Evolutionary conservation across 495 filamentous ascomycete genomes (phyloP).

Genomic region (Podospora fimiseda): DNA sequence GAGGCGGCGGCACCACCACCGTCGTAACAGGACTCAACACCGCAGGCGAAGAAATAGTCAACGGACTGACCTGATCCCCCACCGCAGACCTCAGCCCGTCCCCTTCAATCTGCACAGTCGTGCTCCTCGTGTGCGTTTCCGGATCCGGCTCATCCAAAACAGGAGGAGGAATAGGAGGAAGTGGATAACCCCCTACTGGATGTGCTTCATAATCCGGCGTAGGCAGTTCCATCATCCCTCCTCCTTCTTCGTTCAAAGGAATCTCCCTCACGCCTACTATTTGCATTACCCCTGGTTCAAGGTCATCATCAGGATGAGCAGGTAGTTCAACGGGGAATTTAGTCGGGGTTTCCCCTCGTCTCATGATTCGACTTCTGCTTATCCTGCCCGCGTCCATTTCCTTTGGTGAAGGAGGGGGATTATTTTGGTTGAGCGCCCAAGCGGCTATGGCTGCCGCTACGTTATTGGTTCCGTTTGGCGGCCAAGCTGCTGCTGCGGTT

Average conservation of each 20-base stretch:
- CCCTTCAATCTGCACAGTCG: not conserved
- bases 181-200: not conserved
- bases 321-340: not conserved
- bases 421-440: not conserved
- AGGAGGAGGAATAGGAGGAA: not conserved
- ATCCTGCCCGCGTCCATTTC: not conserved
- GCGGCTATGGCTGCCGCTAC: conserved; percentile 1
- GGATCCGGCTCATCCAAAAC: not conserved
- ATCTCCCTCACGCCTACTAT: too few species aligned
- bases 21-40: not conserved
- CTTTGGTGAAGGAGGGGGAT: not conserved
- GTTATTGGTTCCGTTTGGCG: conserved; percentile 1
- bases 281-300: too few species aligned
- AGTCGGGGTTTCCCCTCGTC: not conserved
- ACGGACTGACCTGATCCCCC: not conserved
- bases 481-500: not conserved
- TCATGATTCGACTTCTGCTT: not conserved
- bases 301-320: not conserved
- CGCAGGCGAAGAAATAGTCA: not conserved
- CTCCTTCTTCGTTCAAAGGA: too few species aligned
- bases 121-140: not conserved
- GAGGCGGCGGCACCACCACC: not conserved
- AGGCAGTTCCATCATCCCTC: not conserved
- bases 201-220: not conserved
- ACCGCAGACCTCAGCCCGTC: not conserved